phyloP scores from a whole-genome alignment of 352 stramenopile genomes.

The Pythium utonaiense region DNA sequence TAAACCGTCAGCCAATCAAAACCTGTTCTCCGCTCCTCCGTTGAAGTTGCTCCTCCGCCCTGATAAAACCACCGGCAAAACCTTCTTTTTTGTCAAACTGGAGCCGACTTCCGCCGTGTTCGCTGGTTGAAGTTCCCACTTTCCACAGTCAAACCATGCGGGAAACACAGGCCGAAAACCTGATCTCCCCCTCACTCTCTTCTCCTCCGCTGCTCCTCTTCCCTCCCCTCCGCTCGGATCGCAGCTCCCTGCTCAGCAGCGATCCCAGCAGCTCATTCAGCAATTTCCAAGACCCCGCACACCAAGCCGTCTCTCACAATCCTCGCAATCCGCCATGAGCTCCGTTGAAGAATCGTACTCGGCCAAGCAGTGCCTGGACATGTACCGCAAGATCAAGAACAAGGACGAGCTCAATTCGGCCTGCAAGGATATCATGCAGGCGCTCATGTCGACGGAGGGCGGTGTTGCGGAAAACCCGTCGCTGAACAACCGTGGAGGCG shows the following conservation, averaged over 20 bases:
- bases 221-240: background rate
- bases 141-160: background rate
- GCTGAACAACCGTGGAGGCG: slow-evolving; percentile 59
- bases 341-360: slow-evolving; percentile 17
- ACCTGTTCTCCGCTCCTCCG: background rate
- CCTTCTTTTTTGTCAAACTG: slow-evolving; percentile 1
- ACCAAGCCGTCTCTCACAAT: no score
- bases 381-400: slow-evolving; percentile 72
- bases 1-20: slow-evolving; percentile 20
- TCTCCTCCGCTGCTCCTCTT: background rate
- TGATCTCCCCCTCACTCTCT: background rate
- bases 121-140: slow-evolving; percentile 3
- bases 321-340: slow-evolving; percentile 11
- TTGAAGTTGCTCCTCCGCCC: slow-evolving; percentile 21
- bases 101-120: slow-evolving; percentile 14
- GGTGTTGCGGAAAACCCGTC: slow-evolving; percentile 67
- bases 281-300: background rate
- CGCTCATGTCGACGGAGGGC: slow-evolving; percentile 56
- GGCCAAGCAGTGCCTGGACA: slow-evolving; percentile 55
- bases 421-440: slow-evolving; percentile 78
- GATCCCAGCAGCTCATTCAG: background rate
- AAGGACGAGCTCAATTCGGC: slow-evolving; percentile 71
- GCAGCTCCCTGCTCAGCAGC: background rate
- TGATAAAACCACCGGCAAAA: slow-evolving; percentile 8
- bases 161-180: background rate